Percentiles rank a stretch among this genome's conserved stretches.
phyloP scores from a whole-genome alignment of 257 asterid species.

The Nicotiana benthamiana region DNA sequence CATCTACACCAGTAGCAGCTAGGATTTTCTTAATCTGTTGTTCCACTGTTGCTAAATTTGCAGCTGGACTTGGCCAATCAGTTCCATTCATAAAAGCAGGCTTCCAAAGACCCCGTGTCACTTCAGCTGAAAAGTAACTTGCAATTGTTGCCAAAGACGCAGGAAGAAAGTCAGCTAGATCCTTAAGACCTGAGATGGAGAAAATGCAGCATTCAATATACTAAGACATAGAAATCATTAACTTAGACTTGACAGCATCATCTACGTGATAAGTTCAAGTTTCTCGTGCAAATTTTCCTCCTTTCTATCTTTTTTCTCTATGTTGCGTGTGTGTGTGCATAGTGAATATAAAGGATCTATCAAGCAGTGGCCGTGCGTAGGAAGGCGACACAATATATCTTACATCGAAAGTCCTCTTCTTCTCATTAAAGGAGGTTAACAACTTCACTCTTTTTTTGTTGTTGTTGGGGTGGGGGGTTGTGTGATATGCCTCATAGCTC shows the following conservation, averaged over 20 bases:
- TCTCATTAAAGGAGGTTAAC: neutral
- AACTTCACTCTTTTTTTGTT: neutral
- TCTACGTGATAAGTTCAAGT: neutral
- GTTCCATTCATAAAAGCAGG: slow-evolving; percentile 97
- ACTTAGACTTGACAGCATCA: neutral
- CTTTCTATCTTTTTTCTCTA: neutral
- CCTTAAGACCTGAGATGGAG: slow-evolving; percentile 76
- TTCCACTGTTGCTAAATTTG: slow-evolving; percentile 68
- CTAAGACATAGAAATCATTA: neutral
- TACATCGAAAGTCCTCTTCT: neutral
- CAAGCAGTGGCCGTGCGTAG: neutral
- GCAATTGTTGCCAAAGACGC: slow-evolving; percentile 84
- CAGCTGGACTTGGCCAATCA: slow-evolving; percentile 99
- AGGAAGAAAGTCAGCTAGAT: slow-evolving; percentile 96
- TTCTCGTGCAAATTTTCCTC: neutral
- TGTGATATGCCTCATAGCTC: neutral
- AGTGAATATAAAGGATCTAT: neutral
- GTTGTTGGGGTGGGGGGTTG: neutral
- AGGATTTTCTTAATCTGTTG: slow-evolving; percentile 75
- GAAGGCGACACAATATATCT: neutral
- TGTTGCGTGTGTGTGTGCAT: neutral
- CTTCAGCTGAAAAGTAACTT: slow-evolving; percentile 91
- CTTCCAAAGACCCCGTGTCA: slow-evolving; percentile 94
- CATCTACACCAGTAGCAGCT: slow-evolving; percentile 89
- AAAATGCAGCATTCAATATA: slow-evolving; percentile 6